Evolutionary conservation across 2,329 filamentous ascomycete species (phyloP), one percentile per base, ranked within the genome.

Genomic region (Penicillium sclerotigenum): DNA sequence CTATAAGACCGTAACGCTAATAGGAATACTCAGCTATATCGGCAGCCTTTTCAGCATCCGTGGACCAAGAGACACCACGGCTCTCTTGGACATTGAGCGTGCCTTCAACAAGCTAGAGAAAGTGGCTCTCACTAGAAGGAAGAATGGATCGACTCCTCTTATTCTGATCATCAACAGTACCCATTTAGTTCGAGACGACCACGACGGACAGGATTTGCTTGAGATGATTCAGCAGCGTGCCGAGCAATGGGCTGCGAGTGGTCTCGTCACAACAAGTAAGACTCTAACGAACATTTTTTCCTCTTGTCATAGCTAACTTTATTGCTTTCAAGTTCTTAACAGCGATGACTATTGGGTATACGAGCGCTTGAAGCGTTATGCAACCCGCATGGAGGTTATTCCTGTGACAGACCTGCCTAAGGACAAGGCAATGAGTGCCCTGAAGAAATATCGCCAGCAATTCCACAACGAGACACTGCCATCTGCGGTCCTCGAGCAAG

Each of bases 311-410:
- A 18, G 28, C 53, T 56, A 29, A 55, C 20, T 22, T 13, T 18
- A 10, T 46, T 20, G 11, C 9, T 40, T 33, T 31, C 57, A 91
- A 80, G 87, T 99, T 33, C 91, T 99, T 77, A 97, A 97, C 75
- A 92, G 87, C 52, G 94, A 99, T 73, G 94, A 97, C 71, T 99
- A 96, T 75, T 99, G 94, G 94, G 89, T 99, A 0, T 97, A 97
- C 68, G 94, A 99, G 73, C 84, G 92, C 14, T 78, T 99, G 50
- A 97, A 97, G 79, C 87, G 90, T 71, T 87, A 96, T 57, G 90
- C 91, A 3, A 96, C 92, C 2, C 86, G 94, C 43, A 96, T 99
- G 90, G 92, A 97, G 69, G 89, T 99, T 5, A 87, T 96, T 36
- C 86, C 91, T 9, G 87, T 99, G 40, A 82, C 84, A 5, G 94